phyloP scores from a whole-genome alignment of 139 green algal species.

The Volvox reticuliferus region DNA sequence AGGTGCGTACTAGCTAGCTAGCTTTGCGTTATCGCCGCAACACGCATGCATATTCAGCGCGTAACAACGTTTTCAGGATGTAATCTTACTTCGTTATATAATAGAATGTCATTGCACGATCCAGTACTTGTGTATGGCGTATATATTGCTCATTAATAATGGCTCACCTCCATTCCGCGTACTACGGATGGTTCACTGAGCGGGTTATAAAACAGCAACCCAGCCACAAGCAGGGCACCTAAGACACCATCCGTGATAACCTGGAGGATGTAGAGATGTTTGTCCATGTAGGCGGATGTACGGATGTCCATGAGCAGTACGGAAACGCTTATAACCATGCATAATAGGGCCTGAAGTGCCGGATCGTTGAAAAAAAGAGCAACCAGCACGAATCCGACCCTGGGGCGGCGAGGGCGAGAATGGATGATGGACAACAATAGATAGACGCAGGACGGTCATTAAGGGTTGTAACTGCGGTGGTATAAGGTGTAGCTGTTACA shows the following conservation, averaged over 20 bases:
- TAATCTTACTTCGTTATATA: no score
- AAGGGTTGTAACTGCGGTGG: no score
- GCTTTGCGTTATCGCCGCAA: no score
- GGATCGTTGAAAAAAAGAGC: conserved; percentile 20
- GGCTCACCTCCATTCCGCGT: not conserved
- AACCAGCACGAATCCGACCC: conserved; percentile 21
- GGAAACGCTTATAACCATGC: conserved; percentile 14
- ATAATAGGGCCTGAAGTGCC: conserved; percentile 19
- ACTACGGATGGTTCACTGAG: not conserved
- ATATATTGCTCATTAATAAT: not conserved
- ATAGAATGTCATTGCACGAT: no score
- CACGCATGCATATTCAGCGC: no score
- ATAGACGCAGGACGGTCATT: no score
- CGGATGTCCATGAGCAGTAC: conserved; percentile 42
- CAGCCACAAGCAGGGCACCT: conserved; percentile 32
- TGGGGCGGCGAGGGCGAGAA: not conserved
- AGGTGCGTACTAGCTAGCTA: no score
- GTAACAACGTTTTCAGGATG: no score
- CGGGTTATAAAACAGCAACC: conserved; percentile 53
- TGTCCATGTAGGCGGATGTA: conserved; percentile 36
- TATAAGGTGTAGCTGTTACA: no score
- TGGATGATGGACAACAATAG: no score
- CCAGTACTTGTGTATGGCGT: not conserved
- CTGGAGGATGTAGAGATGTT: conserved; percentile 23
- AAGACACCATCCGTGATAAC: not conserved